These are phyloP conservation scores for Xylariales sp. DNA, from an alignment of 2,329 filamentous ascomycete genomes.

Conservation along the genomic window DNA sequence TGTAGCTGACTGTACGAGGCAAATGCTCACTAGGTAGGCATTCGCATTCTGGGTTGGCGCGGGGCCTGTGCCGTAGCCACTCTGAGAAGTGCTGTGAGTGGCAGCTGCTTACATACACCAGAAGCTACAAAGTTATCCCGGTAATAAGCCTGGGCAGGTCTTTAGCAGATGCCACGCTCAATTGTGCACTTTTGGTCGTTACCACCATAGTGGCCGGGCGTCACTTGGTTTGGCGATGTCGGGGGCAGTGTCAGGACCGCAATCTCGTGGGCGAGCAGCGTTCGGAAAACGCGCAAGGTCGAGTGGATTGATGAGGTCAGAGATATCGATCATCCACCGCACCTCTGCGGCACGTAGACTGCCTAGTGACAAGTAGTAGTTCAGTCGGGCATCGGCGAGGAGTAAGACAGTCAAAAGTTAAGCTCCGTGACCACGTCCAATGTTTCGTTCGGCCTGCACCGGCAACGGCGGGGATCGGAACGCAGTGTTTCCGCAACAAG, in stretches of 20 bases:
- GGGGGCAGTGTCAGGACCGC: background rate
- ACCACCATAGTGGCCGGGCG: constrained; percentile 1
- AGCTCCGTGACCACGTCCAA: too few relatives aligned
- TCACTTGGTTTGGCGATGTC: background rate
- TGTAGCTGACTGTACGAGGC: too few relatives aligned
- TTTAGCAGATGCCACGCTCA: background rate
- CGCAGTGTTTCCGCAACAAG: too few relatives aligned
- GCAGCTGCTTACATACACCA: too few relatives aligned
- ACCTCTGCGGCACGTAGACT: background rate
- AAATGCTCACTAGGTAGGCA: too few relatives aligned
- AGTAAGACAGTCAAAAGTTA: background rate
- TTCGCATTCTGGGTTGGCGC: too few relatives aligned
- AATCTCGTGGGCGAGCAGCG: background rate
- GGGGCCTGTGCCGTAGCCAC: too few relatives aligned
- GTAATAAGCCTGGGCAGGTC: background rate
- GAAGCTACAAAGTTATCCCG: background rate
- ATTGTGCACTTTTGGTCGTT: background rate
- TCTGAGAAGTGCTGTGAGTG: too few relatives aligned
- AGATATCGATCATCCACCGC: background rate
- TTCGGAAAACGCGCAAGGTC: constrained; percentile 3
- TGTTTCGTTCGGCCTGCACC: too few relatives aligned
- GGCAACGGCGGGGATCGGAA: too few relatives aligned
- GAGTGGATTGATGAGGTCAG: background rate
- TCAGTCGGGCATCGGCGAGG: background rate
- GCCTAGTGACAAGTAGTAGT: too few relatives aligned